These are phyloP conservation scores for Roridomyces roridus DNA, from an alignment of 768 basidiomycete species.

Conservation along the genomic window DNA sequence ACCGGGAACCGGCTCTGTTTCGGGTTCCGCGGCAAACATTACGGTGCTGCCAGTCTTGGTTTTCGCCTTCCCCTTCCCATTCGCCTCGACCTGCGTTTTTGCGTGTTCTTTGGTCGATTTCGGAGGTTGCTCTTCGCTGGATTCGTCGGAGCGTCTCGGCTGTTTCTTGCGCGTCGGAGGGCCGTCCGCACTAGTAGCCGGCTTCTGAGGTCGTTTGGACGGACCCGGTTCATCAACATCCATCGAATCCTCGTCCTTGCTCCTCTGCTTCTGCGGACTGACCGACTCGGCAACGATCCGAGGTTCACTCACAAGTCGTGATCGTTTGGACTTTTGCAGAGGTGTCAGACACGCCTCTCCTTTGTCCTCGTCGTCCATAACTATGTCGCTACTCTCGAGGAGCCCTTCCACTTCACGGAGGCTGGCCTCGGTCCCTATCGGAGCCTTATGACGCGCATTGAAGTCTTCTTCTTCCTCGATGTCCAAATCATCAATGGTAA, in stretches of 20 bases:
- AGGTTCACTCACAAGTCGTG: not conserved
- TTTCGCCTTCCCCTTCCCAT: slow-evolving; percentile 7
- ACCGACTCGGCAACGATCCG: slow-evolving; percentile 9
- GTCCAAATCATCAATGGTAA: slow-evolving; percentile 12
- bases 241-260: slow-evolving; percentile 3
- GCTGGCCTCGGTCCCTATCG: slow-evolving; percentile 37
- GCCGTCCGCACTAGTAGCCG: not conserved
- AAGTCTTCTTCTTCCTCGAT: slow-evolving; percentile 25
- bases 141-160: not conserved
- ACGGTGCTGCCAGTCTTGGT: slow-evolving; percentile 5
- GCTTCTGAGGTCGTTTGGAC: not conserved
- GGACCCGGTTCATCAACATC: not conserved
- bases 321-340: not conserved
- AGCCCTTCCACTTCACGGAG: slow-evolving; percentile 36
- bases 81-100: not conserved
- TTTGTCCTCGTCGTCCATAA: slow-evolving; percentile 17
- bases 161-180: slow-evolving; percentile 5
- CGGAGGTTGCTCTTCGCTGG: not conserved
- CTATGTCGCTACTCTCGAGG: slow-evolving; percentile 7
- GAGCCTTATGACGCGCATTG: slow-evolving; percentile 4
- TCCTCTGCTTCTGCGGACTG: slow-evolving; percentile 9
- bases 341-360: not conserved
- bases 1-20: slow-evolving; percentile 5
- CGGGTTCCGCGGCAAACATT: slow-evolving; percentile 5
- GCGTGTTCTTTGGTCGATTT: not conserved